Percentiles rank a stretch among this genome's conserved stretches.
phyloP scores from a whole-genome alignment of 306 rosid species.

The Astragalus glycyphyllos region DNA sequence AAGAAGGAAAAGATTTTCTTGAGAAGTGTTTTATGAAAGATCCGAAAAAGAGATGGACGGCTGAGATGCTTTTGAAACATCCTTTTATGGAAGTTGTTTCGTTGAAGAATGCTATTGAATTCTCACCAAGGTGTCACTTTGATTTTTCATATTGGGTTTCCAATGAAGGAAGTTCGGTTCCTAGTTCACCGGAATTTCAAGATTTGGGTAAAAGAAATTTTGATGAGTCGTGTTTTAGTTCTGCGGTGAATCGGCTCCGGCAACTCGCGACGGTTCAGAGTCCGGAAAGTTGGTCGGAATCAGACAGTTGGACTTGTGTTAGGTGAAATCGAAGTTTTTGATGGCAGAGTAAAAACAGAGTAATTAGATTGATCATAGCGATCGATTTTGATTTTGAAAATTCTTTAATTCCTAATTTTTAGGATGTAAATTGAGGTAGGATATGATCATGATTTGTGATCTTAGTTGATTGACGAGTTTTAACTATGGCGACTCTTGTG shows the following conservation, averaged over 20 bases:
- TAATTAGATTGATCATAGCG: not conserved
- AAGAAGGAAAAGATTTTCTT: slow-evolving; percentile 75
- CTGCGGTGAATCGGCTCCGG: slow-evolving; percentile 52
- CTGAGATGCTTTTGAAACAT: slow-evolving; percentile 82
- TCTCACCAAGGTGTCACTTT: slow-evolving; percentile 72
- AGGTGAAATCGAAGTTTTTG: slow-evolving; percentile 43
- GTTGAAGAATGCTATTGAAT: slow-evolving; percentile 28
- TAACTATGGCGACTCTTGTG: slow-evolving; percentile 33
- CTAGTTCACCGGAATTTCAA: slow-evolving; percentile 45
- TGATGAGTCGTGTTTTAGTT: slow-evolving; percentile 25
- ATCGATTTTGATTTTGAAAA: slow-evolving; percentile 38
- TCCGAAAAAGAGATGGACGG: slow-evolving; percentile 81
- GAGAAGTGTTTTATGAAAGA: slow-evolving; percentile 74
- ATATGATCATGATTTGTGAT: slow-evolving; percentile 9
- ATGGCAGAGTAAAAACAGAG: slow-evolving; percentile 10
- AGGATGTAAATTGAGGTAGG: slow-evolving; percentile 42
- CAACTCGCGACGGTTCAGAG: slow-evolving; percentile 42
- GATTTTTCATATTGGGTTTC: slow-evolving; percentile 86
- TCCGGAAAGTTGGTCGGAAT: slow-evolving; percentile 56
- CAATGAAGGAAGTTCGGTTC: slow-evolving; percentile 4
- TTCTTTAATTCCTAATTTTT: slow-evolving; percentile 28
- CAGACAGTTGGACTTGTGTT: slow-evolving; percentile 65
- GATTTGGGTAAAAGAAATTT: slow-evolving; percentile 10
- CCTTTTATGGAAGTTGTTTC: slow-evolving; percentile 59
- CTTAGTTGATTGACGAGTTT: slow-evolving; percentile 39